These are phyloP conservation scores for Aspergillus ustus DNA, from an alignment of 2,329 filamentous ascomycete species.

Conservation along the genomic window DNA sequence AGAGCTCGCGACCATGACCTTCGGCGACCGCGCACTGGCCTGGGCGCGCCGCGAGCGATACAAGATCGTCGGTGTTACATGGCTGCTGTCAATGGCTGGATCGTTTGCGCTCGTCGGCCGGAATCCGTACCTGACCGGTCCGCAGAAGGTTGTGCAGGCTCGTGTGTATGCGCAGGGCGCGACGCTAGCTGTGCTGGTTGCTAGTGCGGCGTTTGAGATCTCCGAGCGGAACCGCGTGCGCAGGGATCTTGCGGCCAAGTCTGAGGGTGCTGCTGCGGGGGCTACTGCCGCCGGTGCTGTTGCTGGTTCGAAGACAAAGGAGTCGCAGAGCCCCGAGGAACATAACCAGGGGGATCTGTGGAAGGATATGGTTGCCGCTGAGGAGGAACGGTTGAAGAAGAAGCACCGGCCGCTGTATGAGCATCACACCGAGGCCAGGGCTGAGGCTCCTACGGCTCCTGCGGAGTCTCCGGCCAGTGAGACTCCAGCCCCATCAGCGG, in stretches of 20 bases:
- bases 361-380: slow-evolving; percentile 63
- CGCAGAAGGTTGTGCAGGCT: slow-evolving; percentile 91
- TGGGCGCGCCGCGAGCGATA: slow-evolving; percentile 85
- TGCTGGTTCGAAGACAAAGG: not conserved
- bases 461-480: not conserved
- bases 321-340: slow-evolving; percentile 67
- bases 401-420: slow-evolving; percentile 45
- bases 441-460: not conserved
- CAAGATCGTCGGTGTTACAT: slow-evolving; percentile 79
- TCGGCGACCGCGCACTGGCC: slow-evolving; percentile 65
- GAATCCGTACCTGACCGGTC: slow-evolving; percentile 72
- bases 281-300: slow-evolving; percentile 83
- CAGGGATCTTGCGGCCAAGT: slow-evolving; percentile 51
- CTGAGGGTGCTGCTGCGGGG: slow-evolving; percentile 79
- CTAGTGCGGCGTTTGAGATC: slow-evolving; percentile 81
- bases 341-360: slow-evolving; percentile 76
- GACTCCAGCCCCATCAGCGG: not conserved
- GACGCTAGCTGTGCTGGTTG: slow-evolving; percentile 81
- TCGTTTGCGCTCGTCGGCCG: slow-evolving; percentile 77
- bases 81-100: slow-evolving; percentile 78
- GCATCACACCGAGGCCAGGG: not conserved
- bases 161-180: slow-evolving; percentile 92
- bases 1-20: slow-evolving; percentile 60
- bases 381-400: slow-evolving; percentile 51
- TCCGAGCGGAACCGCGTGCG: slow-evolving; percentile 75